Evolutionary conservation across 2,329 filamentous ascomycete genomes (phyloP).

Genomic region (Diaporthe sp.): DNA sequence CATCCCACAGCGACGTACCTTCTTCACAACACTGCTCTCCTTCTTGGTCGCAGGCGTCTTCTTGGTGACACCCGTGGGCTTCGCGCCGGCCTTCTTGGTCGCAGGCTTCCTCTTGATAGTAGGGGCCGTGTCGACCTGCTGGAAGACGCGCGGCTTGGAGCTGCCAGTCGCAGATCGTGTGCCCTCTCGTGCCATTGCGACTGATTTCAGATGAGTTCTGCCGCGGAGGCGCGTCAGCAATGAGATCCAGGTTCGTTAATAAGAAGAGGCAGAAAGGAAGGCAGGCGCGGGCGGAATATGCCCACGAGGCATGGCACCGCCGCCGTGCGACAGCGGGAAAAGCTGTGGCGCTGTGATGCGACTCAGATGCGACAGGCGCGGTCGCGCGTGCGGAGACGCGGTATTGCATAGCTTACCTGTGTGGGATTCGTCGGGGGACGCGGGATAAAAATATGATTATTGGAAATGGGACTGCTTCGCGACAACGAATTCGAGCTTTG

Average conservation of each 20-base stretch:
- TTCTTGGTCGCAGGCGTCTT: constrained; percentile 50
- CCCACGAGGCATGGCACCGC: background rate
- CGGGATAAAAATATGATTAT: constrained; percentile 5
- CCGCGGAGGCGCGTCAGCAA: constrained; percentile 12
- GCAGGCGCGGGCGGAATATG: background rate
- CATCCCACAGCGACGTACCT: constrained; percentile 40
- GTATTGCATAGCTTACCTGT: constrained; percentile 31
- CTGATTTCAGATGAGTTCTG: background rate
- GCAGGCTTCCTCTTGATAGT: constrained; percentile 52
- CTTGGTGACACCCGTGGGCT: constrained; percentile 49
- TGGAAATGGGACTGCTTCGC: constrained; percentile 13
- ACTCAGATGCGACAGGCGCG: constrained; percentile 28
- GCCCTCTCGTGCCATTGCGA: constrained; percentile 59
- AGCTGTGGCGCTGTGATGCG: constrained; percentile 19
- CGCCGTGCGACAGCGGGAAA: constrained; percentile 14
- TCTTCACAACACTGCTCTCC: constrained; percentile 44
- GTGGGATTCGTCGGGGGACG: background rate
- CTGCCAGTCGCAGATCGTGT: constrained; percentile 64
- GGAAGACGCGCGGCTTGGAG: constrained; percentile 63
- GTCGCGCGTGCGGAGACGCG: constrained; percentile 26
- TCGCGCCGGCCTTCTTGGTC: constrained; percentile 42
- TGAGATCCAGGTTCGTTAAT: background rate
- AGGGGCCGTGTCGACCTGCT: constrained; percentile 58
- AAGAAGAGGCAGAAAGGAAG: too few relatives aligned
- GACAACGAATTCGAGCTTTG: constrained; percentile 31